Percentiles rank a stretch among this genome's conserved stretches.
These are phyloP conservation scores for Lycium ferocissimum DNA, from an alignment of 257 asterid genomes.

Conservation along the genomic window DNA sequence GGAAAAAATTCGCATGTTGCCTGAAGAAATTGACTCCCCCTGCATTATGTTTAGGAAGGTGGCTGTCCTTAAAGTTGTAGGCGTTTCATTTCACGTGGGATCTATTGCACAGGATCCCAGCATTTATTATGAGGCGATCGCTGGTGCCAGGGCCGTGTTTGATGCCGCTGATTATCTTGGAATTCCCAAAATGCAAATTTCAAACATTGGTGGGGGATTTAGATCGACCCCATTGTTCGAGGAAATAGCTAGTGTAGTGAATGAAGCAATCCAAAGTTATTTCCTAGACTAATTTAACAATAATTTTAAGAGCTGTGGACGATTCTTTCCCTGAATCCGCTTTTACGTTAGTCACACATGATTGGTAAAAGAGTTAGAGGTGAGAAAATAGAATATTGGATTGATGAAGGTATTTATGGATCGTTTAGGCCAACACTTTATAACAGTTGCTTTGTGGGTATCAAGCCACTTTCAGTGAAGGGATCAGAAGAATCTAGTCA, in stretches of 20 bases:
- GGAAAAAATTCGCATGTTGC: not conserved
- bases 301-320: too few species aligned
- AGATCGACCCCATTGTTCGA: not conserved
- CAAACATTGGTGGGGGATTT: slow-evolving; percentile 10
- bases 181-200: not conserved
- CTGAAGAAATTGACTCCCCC: not conserved
- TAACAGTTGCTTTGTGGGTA: too few species aligned
- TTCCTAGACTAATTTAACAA: not conserved
- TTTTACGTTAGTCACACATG: slow-evolving; percentile 18
- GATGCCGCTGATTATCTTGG: not conserved
- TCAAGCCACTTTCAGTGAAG: too few species aligned
- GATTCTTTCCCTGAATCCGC: slow-evolving; percentile 26
- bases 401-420: slow-evolving; percentile 27
- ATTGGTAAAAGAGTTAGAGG: too few species aligned
- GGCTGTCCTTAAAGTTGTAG: too few species aligned
- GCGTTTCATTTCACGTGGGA: too few species aligned
- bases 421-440: slow-evolving; percentile 25
- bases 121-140: slow-evolving; percentile 14
- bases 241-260: not conserved
- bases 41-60: too few species aligned
- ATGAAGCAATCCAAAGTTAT: not conserved
- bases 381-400: slow-evolving; percentile 19
- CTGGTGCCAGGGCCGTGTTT: slow-evolving; percentile 17
- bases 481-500: too few species aligned
- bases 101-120: not conserved